Evolutionary conservation across 2,329 filamentous ascomycete genomes (phyloP).

Genomic region (Byssoonygena ceratinophila): DNA sequence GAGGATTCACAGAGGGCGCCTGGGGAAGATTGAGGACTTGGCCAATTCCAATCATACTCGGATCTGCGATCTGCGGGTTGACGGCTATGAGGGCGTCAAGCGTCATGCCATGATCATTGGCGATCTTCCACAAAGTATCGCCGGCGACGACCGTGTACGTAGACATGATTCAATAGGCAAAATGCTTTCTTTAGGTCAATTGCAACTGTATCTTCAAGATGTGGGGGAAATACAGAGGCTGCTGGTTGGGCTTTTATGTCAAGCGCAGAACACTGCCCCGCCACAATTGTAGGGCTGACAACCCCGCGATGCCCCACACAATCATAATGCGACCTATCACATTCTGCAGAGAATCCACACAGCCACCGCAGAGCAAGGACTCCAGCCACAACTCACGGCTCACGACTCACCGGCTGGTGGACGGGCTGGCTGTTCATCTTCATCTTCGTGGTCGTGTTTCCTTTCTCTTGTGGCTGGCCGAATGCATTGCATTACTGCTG

Average conservation of each 20-base stretch:
- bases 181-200: neutral
- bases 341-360: neutral
- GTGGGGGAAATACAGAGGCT: neutral
- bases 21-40: constrained; percentile 15
- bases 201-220: neutral
- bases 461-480: neutral
- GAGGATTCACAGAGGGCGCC: neutral
- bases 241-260: neutral
- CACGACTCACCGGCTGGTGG: no score
- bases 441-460: neutral
- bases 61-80: constrained; percentile 16
- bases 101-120: constrained; percentile 24
- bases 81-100: constrained; percentile 16
- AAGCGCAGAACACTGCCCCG: neutral
- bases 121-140: constrained; percentile 26
- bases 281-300: constrained; percentile 3
- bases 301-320: neutral
- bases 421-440: neutral
- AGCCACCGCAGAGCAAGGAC: neutral
- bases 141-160: constrained; percentile 16
- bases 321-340: neutral
- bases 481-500: no score
- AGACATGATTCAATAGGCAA: constrained; percentile 5
- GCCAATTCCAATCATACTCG: constrained; percentile 14
- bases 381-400: constrained; percentile 1